Conservation (phyloP, 345 rosid genomes). For the Psidium friedrichsthalianum region DNA sequence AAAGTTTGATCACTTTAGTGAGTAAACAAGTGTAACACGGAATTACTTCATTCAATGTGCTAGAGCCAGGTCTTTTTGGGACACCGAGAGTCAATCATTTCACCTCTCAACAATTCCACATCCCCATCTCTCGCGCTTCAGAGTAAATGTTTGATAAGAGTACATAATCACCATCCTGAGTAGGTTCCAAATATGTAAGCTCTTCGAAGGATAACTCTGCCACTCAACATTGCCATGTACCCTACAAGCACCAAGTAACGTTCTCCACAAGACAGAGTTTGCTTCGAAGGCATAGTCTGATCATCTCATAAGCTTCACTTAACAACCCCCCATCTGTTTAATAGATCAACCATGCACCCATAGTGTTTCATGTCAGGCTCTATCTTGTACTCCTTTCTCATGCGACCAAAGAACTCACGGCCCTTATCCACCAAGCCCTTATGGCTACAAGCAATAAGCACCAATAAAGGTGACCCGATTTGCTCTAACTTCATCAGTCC, state of each 20-base stretch:
- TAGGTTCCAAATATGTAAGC: slow-evolving; percentile 4
- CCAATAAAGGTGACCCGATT: slow-evolving; percentile 28
- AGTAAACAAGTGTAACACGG: background rate
- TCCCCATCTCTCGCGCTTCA: slow-evolving; percentile 17
- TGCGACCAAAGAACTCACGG: slow-evolving; percentile 10
- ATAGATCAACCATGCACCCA: slow-evolving; percentile 32
- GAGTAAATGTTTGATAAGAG: slow-evolving; percentile 23
- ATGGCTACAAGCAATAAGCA: slow-evolving; percentile 32
- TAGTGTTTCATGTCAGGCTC: slow-evolving; percentile 21
- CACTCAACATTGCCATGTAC: slow-evolving; percentile 9
- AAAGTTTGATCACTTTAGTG: background rate
- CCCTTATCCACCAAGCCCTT: slow-evolving; percentile 32
- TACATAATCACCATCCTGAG: slow-evolving; percentile 17
- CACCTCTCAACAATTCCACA: slow-evolving; percentile 13
- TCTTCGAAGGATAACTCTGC: slow-evolving; percentile 9
- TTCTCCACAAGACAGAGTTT: slow-evolving; percentile 23
- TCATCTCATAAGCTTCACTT: slow-evolving; percentile 19
- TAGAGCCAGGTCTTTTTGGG: slow-evolving; percentile 6
- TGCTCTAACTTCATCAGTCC: slow-evolving; percentile 4
- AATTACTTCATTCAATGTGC: slow-evolving; percentile 2
- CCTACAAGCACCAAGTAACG: slow-evolving; percentile 29
- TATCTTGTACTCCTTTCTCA: slow-evolving; percentile 11
- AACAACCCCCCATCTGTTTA: slow-evolving; percentile 22
- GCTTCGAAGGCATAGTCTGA: slow-evolving; percentile 18
- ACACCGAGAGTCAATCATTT: slow-evolving; percentile 1